A percentile compares a stretch with the other conserved stretches of the same genome.
Evolutionary conservation across 169 alveolate species (phyloP).

Genomic region (Plasmodium chabaudi): DNA sequence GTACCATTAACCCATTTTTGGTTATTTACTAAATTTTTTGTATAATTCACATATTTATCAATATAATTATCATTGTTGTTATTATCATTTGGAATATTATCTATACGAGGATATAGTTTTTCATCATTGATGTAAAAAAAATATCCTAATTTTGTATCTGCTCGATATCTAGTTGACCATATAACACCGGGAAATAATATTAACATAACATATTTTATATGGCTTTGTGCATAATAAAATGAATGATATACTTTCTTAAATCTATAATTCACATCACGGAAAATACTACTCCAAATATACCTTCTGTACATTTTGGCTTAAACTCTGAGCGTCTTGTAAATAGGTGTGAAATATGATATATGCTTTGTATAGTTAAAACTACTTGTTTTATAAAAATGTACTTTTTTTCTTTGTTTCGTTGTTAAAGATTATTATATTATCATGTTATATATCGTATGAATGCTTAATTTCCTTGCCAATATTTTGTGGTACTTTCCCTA

Average conservation of each 20-base stretch:
- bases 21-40: constrained; percentile 53
- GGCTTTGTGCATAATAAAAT: constrained; percentile 89
- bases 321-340: not conserved
- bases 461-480: no score
- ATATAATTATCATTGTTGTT: not conserved
- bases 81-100: not conserved
- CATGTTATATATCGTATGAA: no score
- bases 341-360: not conserved
- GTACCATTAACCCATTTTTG: constrained; percentile 86
- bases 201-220: constrained; percentile 87
- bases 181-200: constrained; percentile 86
- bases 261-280: constrained; percentile 83
- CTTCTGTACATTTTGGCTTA: constrained; percentile 47
- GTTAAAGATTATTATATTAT: no score
- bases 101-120: constrained; percentile 24
- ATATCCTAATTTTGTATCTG: constrained; percentile 89
- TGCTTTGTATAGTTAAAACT: no score
- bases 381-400: no score
- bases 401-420: no score
- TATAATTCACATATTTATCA: constrained; percentile 17
- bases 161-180: constrained; percentile 87
- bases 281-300: constrained; percentile 64
- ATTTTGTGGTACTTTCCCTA: no score
- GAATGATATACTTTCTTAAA: constrained; percentile 87
- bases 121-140: constrained; percentile 80